Evolutionary conservation across 768 basidiomycete genomes (phyloP).

Genomic region (Mrakia gelida): DNA sequence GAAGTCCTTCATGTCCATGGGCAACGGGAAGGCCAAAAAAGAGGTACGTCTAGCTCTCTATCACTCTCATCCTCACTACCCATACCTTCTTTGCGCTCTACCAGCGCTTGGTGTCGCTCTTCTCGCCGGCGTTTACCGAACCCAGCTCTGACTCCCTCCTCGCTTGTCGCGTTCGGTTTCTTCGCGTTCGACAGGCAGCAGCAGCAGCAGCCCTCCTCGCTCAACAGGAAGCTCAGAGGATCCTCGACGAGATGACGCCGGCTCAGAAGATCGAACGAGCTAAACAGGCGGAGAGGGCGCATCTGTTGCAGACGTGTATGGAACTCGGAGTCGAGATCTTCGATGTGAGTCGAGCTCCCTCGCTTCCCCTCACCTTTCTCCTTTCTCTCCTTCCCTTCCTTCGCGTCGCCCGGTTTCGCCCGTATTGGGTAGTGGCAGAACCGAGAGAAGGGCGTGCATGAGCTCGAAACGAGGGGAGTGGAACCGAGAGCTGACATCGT

Average conservation of each 20-base stretch:
- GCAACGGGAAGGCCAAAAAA: not conserved
- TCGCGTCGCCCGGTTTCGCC: too few species aligned
- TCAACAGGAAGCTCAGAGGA: not conserved
- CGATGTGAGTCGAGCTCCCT: constrained; percentile 7
- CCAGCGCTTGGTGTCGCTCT: not conserved
- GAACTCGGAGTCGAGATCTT: constrained; percentile 31
- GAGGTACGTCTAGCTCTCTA: not conserved
- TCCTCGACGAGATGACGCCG: constrained; percentile 21
- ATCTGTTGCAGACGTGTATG: constrained; percentile 33
- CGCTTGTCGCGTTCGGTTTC: not conserved
- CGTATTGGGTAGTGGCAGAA: too few species aligned
- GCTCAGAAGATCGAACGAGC: constrained; percentile 26
- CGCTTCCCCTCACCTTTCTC: too few species aligned
- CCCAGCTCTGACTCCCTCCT: not conserved
- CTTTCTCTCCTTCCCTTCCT: too few species aligned
- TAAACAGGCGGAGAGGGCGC: constrained; percentile 29
- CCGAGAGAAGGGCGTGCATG: not conserved
- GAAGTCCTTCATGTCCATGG: constrained; percentile 12
- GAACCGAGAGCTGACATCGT: not conserved
- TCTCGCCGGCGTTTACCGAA: not conserved
- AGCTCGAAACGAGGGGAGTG: not conserved
- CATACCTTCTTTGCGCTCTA: too few species aligned
- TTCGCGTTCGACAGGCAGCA: not conserved
- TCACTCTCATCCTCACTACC: not conserved
- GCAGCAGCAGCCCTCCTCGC: constrained; percentile 2